Conservation (phyloP, 495 filamentous ascomycete genomes). For the Penicillium canariense region DNA sequence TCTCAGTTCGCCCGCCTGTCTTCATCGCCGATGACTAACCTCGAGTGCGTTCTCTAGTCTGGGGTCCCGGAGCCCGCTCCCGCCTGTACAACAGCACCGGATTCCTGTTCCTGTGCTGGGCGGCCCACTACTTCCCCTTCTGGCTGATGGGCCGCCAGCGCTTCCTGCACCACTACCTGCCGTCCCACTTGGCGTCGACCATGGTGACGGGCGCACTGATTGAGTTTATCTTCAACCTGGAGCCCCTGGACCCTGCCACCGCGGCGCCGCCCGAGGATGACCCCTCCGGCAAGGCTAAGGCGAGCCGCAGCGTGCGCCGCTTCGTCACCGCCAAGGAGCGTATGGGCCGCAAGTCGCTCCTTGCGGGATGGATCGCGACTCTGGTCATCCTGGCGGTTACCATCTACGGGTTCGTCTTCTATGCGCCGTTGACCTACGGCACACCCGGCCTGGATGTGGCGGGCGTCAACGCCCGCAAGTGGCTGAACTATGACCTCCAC, state of each 20-base stretch:
- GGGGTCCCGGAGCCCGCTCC: constrained; percentile 74
- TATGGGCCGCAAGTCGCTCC: constrained; percentile 72
- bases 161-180: constrained; percentile 77
- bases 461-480: constrained; percentile 82
- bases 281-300: constrained; percentile 41
- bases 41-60: constrained; percentile 26
- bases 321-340: constrained; percentile 75
- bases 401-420: constrained; percentile 84
- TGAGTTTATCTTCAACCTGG: constrained; percentile 93
- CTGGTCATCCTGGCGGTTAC: constrained; percentile 64
- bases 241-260: constrained; percentile 56
- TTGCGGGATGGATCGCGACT: constrained; percentile 75
- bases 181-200: constrained; percentile 87
- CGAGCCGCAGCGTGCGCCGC: constrained; percentile 24
- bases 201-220: constrained; percentile 93
- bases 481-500: constrained; percentile 95
- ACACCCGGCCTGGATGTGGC: constrained; percentile 84
- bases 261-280: constrained; percentile 48
- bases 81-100: constrained; percentile 97
- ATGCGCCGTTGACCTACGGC: constrained; percentile 91
- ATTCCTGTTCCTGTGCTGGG: constrained; percentile 92
- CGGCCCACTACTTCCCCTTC: constrained; percentile 72
- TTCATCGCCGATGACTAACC: constrained; percentile 3
- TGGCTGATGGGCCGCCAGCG: constrained; percentile 74
- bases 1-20: background rate